A percentile compares a stretch with the other conserved stretches of the same genome.
Conservation (phyloP, 1,139 yeast species). For the Nakaseomyces glabratus region DNA sequence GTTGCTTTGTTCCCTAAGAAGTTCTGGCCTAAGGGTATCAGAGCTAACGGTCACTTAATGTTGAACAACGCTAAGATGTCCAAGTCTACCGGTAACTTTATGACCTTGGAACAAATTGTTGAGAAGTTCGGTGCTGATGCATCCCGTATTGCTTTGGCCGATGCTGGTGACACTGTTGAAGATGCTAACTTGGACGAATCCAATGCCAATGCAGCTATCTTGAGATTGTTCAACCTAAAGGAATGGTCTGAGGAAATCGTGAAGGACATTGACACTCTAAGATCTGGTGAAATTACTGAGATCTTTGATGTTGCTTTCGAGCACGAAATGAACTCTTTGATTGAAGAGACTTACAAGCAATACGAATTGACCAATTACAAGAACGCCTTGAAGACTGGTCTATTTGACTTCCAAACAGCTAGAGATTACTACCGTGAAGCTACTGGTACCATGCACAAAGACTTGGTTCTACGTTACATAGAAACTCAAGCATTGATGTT, state of each 20-base stretch:
- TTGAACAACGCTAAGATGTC: conserved; percentile 97
- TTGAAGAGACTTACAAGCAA: conserved; percentile 61
- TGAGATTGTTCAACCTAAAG: conserved; percentile 82
- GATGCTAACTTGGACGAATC: conserved; percentile 98
- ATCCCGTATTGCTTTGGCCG: conserved; percentile 93
- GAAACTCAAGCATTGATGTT: conserved; percentile 76
- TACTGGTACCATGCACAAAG: conserved; percentile 66
- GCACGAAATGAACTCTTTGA: conserved; percentile 81
- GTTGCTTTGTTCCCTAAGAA: conserved; percentile 86
- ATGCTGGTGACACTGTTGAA: conserved; percentile 95
- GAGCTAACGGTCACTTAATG: conserved; percentile 92
- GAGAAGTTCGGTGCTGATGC: conserved; percentile 97
- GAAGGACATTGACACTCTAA: conserved; percentile 43
- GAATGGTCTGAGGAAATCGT: conserved; percentile 88
- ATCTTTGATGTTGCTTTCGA: conserved; percentile 87
- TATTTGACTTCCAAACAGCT: conserved; percentile 88
- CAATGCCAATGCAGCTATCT: conserved; percentile 94
- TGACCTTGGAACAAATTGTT: conserved; percentile 78
- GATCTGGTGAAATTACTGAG: conserved; percentile 57
- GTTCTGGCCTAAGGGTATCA: conserved; percentile 89
- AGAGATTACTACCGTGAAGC: conserved; percentile 95
- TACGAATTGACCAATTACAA: conserved; percentile 73
- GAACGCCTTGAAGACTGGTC: conserved; percentile 79
- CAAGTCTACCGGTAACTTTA: conserved; percentile 93
- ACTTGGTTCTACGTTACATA: conserved; percentile 70